phyloP scores from a whole-genome alignment of 2,329 filamentous ascomycete genomes.

The Aspergillus glaucus region DNA sequence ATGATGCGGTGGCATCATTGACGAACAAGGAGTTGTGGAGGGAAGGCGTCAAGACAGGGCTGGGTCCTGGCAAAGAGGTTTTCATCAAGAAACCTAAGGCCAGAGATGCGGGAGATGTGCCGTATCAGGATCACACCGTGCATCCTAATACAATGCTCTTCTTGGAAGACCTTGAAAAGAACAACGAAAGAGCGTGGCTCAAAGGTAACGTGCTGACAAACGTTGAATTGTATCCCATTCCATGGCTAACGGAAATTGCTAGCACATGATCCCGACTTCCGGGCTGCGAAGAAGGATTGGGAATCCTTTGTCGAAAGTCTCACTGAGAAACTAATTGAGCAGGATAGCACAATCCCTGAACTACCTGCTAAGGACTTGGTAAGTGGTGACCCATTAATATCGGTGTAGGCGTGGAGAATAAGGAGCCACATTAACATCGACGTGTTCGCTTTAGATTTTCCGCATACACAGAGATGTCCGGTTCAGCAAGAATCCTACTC shows the following conservation, averaged over 20 bases:
- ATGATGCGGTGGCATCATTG: constrained; percentile 46
- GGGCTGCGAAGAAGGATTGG: constrained; percentile 73
- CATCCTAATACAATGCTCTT: constrained; percentile 61
- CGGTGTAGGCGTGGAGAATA: not conserved
- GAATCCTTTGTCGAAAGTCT: constrained; percentile 68
- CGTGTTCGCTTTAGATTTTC: constrained; percentile 51
- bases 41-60: constrained; percentile 48
- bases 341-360: constrained; percentile 78
- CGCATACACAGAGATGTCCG: constrained; percentile 82
- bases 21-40: constrained; percentile 51
- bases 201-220: constrained; percentile 44
- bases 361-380: constrained; percentile 77
- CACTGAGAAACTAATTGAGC: constrained; percentile 62
- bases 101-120: constrained; percentile 52
- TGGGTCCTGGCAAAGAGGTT: constrained; percentile 55
- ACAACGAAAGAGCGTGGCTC: constrained; percentile 59
- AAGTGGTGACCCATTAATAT: constrained; percentile 16
- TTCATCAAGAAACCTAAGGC: constrained; percentile 59
- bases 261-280: constrained; percentile 77
- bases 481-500: constrained; percentile 76
- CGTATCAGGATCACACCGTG: constrained; percentile 52
- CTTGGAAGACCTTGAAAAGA: constrained; percentile 51
- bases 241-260: not conserved
- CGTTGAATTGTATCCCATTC: constrained; percentile 3
- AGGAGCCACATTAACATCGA: constrained; percentile 7